Conservation (phyloP, 176 grass and related monocot genomes). For the Triticum monococcum region DNA sequence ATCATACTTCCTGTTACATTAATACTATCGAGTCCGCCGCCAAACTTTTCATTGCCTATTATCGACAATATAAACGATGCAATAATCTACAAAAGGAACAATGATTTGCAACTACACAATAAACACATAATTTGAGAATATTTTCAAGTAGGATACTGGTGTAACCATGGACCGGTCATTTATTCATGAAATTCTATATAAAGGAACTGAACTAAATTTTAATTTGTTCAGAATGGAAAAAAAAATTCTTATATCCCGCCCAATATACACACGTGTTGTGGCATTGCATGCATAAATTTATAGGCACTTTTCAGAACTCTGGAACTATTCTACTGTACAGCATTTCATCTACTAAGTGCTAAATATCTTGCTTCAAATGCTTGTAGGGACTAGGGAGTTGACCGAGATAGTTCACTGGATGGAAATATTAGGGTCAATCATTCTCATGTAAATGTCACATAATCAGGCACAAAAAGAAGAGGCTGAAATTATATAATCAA, state of each 20-base stretch:
- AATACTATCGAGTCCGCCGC: background rate
- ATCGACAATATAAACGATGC: background rate
- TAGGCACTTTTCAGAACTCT: background rate
- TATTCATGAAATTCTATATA: conserved; percentile 15
- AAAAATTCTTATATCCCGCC: no score
- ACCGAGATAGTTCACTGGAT: background rate
- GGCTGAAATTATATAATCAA: background rate
- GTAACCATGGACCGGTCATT: background rate
- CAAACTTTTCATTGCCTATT: background rate
- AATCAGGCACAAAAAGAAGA: conserved; percentile 3
- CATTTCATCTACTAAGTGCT: background rate
- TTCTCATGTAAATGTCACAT: background rate
- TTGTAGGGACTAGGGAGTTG: background rate
- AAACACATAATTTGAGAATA: background rate
- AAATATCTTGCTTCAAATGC: background rate
- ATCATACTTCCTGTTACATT: background rate
- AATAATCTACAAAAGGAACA: background rate
- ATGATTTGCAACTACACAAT: background rate
- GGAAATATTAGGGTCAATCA: background rate
- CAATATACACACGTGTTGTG: no score
- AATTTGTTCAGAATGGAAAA: no score
- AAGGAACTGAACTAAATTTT: background rate
- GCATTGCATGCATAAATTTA: background rate
- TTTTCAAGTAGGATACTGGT: background rate
- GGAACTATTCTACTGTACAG: background rate